These are phyloP conservation scores for Chloropicon primus DNA, from an alignment of 139 green algal species.

Conservation along the genomic window DNA sequence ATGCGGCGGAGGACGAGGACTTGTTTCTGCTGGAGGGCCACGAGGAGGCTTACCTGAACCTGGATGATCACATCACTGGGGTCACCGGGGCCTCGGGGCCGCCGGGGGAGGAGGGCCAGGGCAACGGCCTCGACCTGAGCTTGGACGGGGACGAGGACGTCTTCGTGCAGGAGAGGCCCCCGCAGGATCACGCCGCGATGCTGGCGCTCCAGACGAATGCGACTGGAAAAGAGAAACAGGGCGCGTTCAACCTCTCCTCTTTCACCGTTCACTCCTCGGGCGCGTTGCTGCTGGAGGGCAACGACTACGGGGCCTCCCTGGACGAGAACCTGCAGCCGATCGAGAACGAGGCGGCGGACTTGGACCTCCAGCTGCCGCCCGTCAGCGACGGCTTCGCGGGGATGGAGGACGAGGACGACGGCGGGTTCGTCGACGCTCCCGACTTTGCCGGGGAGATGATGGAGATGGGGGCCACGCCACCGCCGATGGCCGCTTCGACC, in stretches of 20 bases:
- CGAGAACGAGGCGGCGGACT: neutral
- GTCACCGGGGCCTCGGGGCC: neutral
- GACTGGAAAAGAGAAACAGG: neutral
- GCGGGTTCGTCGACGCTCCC: slow-evolving; percentile 4
- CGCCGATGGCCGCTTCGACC: neutral
- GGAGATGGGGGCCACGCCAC: slow-evolving; percentile 12
- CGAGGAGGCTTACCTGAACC: slow-evolving; percentile 37
- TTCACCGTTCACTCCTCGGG: slow-evolving; percentile 60
- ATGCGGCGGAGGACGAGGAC: slow-evolving; percentile 4
- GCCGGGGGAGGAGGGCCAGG: too few relatives aligned
- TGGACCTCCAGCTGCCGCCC: neutral
- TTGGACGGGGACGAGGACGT: slow-evolving; percentile 13
- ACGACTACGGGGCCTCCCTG: slow-evolving; percentile 33
- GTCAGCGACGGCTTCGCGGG: too few relatives aligned
- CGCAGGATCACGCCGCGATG: slow-evolving; percentile 26
- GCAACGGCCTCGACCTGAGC: slow-evolving; percentile 37
- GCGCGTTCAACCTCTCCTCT: slow-evolving; percentile 9
- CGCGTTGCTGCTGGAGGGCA: slow-evolving; percentile 56
- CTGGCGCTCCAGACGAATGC: slow-evolving; percentile 40
- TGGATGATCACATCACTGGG: slow-evolving; percentile 16
- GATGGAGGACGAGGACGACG: neutral
- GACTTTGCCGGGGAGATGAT: neutral
- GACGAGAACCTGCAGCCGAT: slow-evolving; percentile 31
- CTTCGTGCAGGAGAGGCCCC: slow-evolving; percentile 13
- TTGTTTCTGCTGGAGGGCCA: slow-evolving; percentile 20